A percentile compares a stretch with the other conserved stretches of the same genome.
These are phyloP conservation scores for Colletotrichum somersetense DNA, from an alignment of 2,329 filamentous ascomycete species.

Conservation along the genomic window DNA sequence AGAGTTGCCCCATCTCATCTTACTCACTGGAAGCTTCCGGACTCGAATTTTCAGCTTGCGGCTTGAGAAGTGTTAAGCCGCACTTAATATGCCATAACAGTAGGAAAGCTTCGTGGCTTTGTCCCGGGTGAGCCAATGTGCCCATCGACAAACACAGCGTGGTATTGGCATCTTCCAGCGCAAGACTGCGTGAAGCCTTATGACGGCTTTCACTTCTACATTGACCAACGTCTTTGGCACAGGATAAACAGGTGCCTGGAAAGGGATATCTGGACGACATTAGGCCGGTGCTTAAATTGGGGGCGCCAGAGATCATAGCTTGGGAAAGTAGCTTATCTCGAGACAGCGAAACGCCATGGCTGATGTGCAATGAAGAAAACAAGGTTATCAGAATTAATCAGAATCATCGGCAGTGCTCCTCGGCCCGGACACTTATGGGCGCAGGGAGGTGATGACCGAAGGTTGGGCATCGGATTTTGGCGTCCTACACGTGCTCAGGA, in stretches of 20 bases:
- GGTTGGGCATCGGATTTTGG: neutral
- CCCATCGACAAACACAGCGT: neutral
- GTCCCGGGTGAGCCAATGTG: conserved; percentile 25
- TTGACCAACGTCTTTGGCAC: neutral
- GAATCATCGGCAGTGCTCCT: conserved; percentile 16
- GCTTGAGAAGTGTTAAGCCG: conserved; percentile 14
- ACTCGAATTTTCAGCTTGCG: conserved; percentile 12
- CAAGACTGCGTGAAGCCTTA: neutral
- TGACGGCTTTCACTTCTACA: neutral
- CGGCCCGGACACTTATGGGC: conserved; percentile 14
- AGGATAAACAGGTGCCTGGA: neutral
- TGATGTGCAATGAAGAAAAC: conserved; percentile 14
- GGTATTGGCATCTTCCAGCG: conserved; percentile 13
- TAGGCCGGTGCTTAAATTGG: neutral
- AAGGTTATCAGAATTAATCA: conserved; percentile 30
- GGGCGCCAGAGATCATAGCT: neutral
- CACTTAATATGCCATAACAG: conserved; percentile 1
- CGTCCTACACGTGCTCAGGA: neutral
- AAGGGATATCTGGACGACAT: neutral
- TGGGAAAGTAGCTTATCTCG: neutral
- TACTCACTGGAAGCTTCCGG: conserved; percentile 11
- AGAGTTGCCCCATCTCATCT: neutral
- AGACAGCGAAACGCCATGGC: conserved; percentile 35
- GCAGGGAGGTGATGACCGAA: neutral
- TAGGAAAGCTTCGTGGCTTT: conserved; percentile 24